Percentiles rank a stretch among this genome's conserved stretches.
phyloP scores from a whole-genome alignment of 148 eudicot genomes.

The Rhododendron ferrugineum region DNA sequence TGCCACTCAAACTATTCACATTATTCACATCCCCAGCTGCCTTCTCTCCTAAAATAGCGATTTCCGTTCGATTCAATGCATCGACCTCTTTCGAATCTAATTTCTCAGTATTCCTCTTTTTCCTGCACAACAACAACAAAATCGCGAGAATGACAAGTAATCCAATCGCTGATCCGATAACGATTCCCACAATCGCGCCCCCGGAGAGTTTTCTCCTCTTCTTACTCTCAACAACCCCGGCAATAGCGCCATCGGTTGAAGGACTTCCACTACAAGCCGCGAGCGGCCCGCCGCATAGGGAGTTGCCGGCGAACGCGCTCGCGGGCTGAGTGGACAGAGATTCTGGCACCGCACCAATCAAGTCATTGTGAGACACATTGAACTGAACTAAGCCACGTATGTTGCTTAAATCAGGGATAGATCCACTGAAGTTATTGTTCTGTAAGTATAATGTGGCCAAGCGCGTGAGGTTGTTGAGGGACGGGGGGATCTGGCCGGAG shows the following conservation, averaged over 20 bases:
- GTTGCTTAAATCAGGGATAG: slow-evolving; percentile 43
- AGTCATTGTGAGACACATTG: slow-evolving; percentile 51
- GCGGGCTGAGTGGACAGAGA: slow-evolving; percentile 28
- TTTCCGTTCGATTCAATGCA: slow-evolving; percentile 27
- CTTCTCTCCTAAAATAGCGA: slow-evolving; percentile 25
- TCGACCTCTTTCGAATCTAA: slow-evolving; percentile 11
- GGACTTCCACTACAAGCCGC: slow-evolving; percentile 26
- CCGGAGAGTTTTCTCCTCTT: slow-evolving; percentile 55
- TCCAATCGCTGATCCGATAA: slow-evolving; percentile 50
- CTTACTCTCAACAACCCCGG: not conserved
- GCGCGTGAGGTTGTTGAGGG: slow-evolving; percentile 38
- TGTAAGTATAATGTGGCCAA: slow-evolving; percentile 49
- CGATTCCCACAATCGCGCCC: slow-evolving; percentile 73
- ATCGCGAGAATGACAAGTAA: slow-evolving; percentile 35
- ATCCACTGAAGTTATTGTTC: slow-evolving; percentile 46
- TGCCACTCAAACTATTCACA: not conserved
- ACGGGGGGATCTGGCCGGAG: slow-evolving; percentile 47
- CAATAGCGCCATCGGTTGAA: not conserved
- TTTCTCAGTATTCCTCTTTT: slow-evolving; percentile 11
- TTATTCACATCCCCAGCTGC: slow-evolving; percentile 12
- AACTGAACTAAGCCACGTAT: slow-evolving; percentile 33
- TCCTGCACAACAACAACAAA: slow-evolving; percentile 39
- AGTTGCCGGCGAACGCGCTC: slow-evolving; percentile 48
- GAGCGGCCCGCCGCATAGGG: slow-evolving; percentile 52
- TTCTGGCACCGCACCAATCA: slow-evolving; percentile 49